Evolutionary conservation across 192 early-diverging fungal genomes (phyloP), one percentile per base, ranked within the genome.

Genomic region (Podila epigama): DNA sequence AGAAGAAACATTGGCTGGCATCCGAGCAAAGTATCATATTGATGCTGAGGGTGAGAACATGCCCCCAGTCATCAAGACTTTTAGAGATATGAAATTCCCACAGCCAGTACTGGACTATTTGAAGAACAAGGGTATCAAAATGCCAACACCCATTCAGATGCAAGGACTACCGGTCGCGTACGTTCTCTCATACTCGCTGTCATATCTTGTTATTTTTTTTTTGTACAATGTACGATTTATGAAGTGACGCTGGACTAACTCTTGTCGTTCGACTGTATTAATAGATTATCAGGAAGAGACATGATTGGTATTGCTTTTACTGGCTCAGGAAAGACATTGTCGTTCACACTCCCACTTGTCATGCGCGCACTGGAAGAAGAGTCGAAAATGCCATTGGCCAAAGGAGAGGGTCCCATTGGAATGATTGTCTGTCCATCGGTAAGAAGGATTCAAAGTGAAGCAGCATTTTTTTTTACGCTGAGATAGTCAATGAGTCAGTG

Each of bases 291-390:
- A 28, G 97, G 97, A 11, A 79, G 97, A 36, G 97, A 97, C 66
- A 99, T 99, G 97, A 97, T 99, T 75, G 96, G 95, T 12, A 95
- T 95, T 83, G 96, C 97, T 0, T 97, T 97, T 69, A 97, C 97
- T n/a, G 96, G 97, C 40, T 96, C 94, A 1, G 97, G 96, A 20
- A 99, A 99, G 66, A 97, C 97, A 10, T 79, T 99, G 51, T 89
- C 95, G 0, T 99, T 99, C 77, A 95, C 96, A 8, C 70, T 99
- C 25, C 97, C 97, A n/a, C 69, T 97, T 55, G 70, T 99, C 11
- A 89, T 99, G 87, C 83, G 91, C 52, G 95, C 97, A n/a, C 80
- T 99, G 13, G 96, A 99, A 68, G 94, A 89, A n/a, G 97, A 99
- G 75, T 72, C 87, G 20, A 90, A 88, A 56, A 72, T 97, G 60